These are phyloP conservation scores for Phytopythium mirpurense DNA, from an alignment of 352 stramenopile species.

Conservation along the genomic window DNA sequence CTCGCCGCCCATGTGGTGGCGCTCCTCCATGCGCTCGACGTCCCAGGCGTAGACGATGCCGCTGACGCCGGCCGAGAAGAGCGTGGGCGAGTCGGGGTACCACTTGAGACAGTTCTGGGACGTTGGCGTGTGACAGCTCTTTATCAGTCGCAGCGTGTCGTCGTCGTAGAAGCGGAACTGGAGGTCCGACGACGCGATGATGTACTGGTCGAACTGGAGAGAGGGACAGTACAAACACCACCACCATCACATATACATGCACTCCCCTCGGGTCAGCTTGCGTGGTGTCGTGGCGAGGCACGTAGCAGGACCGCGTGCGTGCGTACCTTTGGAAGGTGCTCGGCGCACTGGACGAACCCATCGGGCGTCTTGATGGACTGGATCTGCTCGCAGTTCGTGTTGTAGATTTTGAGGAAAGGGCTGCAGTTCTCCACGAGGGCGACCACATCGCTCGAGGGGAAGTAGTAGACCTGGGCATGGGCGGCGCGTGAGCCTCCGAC, in stretches of 20 bases:
- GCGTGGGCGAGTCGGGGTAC: constrained; percentile 54
- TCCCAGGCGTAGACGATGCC: constrained; percentile 87
- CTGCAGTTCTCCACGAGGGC: constrained; percentile 75
- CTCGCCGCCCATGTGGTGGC: constrained; percentile 74
- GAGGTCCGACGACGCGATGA: constrained; percentile 71
- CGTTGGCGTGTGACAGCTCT: constrained; percentile 77
- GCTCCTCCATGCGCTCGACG: constrained; percentile 77
- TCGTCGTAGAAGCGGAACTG: constrained; percentile 86
- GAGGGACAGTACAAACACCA: background rate
- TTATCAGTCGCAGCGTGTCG: constrained; percentile 52
- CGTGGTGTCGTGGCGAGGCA: too few species aligned
- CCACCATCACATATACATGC: background rate
- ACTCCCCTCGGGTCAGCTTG: too few species aligned
- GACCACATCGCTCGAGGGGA: constrained; percentile 57
- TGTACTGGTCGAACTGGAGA: constrained; percentile 58
- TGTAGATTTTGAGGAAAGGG: constrained; percentile 79
- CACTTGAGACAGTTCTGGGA: constrained; percentile 82
- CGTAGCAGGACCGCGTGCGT: too few species aligned
- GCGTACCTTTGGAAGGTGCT: constrained; percentile 58
- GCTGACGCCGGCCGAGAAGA: constrained; percentile 81
- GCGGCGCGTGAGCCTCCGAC: background rate
- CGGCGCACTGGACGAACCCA: constrained; percentile 72
- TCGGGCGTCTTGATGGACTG: constrained; percentile 57
- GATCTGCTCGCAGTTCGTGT: constrained; percentile 64
- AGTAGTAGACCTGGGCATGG: constrained; percentile 66